Percentiles rank a stretch among this genome's conserved stretches.
Conservation (phyloP, 2,329 filamentous ascomycete genomes). For the Rhynchosporium secalis region DNA sequence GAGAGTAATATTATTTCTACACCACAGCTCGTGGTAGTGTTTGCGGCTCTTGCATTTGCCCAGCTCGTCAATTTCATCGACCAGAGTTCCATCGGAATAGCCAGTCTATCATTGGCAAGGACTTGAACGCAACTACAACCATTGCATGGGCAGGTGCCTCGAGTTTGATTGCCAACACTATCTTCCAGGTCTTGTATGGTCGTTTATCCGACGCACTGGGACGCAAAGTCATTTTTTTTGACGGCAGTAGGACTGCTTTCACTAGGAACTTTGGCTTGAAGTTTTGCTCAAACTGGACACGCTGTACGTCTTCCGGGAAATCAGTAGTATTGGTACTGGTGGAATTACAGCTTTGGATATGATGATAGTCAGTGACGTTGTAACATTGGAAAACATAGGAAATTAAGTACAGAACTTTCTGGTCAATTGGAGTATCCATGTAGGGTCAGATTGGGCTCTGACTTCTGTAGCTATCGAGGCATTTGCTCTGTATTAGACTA, state of each 20-base stretch:
- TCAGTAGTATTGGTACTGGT: constrained; percentile 62
- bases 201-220: constrained; percentile 62
- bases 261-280: constrained; percentile 59
- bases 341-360: constrained; percentile 59
- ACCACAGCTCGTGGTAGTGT: constrained; percentile 51
- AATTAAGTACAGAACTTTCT: constrained; percentile 43
- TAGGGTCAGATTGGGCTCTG: constrained; percentile 27
- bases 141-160: constrained; percentile 58
- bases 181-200: constrained; percentile 65
- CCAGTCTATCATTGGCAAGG: constrained; percentile 53
- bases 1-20: constrained; percentile 59
- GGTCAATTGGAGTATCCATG: background rate
- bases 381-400: constrained; percentile 58
- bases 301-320: constrained; percentile 61
- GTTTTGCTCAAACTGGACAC: constrained; percentile 53
- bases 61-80: constrained; percentile 53
- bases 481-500: constrained; percentile 50
- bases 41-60: constrained; percentile 52
- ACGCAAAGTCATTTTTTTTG: constrained; percentile 58
- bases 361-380: constrained; percentile 63
- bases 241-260: constrained; percentile 53
- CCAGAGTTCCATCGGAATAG: constrained; percentile 41
- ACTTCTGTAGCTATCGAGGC: constrained; percentile 31
- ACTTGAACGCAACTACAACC: constrained; percentile 47
- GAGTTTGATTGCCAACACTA: constrained; percentile 56